These are phyloP conservation scores for Irpex lacteus DNA, from an alignment of 1,284 basidiomycete species.

Conservation along the genomic window DNA sequence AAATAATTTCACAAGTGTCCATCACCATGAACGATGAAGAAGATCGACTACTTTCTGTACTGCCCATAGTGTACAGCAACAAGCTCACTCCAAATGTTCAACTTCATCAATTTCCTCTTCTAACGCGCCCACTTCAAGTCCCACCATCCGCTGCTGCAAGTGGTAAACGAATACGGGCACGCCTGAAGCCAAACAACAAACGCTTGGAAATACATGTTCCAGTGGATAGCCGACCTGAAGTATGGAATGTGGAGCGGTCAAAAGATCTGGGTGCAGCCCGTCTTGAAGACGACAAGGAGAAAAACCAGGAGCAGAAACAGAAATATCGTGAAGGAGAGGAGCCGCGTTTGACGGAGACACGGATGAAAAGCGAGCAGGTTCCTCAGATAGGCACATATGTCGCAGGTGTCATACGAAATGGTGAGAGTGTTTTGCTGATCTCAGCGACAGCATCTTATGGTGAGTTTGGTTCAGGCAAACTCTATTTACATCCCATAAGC, in stretches of 20 bases:
- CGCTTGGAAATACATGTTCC: constrained; percentile 76
- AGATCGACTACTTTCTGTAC: constrained; percentile 59
- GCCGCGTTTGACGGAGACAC: constrained; percentile 60
- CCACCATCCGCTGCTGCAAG: constrained; percentile 69
- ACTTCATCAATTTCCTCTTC: constrained; percentile 75
- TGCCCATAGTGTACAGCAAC: constrained; percentile 72
- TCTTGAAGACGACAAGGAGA: constrained; percentile 70
- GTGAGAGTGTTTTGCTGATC: constrained; percentile 34
- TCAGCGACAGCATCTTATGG: neutral
- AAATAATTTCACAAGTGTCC: neutral
- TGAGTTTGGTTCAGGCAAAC: constrained; percentile 43
- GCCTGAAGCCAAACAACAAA: constrained; percentile 59
- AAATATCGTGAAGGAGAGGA: constrained; percentile 48
- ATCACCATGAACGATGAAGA: constrained; percentile 40
- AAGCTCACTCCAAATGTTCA: constrained; percentile 60
- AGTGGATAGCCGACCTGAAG: constrained; percentile 69
- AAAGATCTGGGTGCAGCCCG: constrained; percentile 62
- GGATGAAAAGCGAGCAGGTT: constrained; percentile 70
- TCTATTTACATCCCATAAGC: constrained; percentile 75
- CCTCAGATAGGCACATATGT: constrained; percentile 63
- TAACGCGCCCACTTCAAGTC: constrained; percentile 66
- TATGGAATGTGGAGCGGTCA: constrained; percentile 71
- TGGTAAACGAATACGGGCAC: constrained; percentile 73
- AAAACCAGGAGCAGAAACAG: constrained; percentile 51
- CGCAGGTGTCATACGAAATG: constrained; percentile 69